Percentiles rank a stretch among this genome's conserved stretches.
These are phyloP conservation scores for Polytolypa hystricis DNA, from an alignment of 2,329 filamentous ascomycete species.

Conservation along the genomic window DNA sequence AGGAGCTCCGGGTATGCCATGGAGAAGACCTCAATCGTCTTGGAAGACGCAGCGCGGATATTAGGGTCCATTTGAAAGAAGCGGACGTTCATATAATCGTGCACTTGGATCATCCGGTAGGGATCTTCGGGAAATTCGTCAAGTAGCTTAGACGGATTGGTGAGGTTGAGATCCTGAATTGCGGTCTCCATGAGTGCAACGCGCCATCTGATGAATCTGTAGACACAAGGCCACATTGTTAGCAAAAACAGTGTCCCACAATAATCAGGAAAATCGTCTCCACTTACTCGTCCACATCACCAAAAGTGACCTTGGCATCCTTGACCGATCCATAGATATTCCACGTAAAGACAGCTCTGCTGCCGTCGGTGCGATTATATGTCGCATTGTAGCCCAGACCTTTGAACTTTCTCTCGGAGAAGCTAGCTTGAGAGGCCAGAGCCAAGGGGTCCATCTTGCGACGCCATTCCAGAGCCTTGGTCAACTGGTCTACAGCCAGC, in stretches of 20 bases:
- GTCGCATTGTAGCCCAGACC: constrained; percentile 70
- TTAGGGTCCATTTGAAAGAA: constrained; percentile 72
- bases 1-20: constrained; percentile 83
- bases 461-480: constrained; percentile 71
- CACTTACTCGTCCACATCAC: constrained; percentile 65
- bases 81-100: constrained; percentile 81
- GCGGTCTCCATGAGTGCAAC: constrained; percentile 83
- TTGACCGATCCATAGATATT: constrained; percentile 88
- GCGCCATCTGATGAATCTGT: constrained; percentile 79
- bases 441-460: constrained; percentile 61
- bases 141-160: constrained; percentile 59
- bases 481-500: constrained; percentile 67
- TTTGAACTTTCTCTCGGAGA: constrained; percentile 59
- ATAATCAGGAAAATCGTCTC: constrained; percentile 2
- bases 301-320: constrained; percentile 69
- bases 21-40: constrained; percentile 72
- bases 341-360: constrained; percentile 63
- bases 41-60: constrained; percentile 63
- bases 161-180: constrained; percentile 60
- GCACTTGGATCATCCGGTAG: constrained; percentile 84
- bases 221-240: neutral
- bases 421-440: constrained; percentile 50
- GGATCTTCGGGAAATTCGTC: constrained; percentile 54
- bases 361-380: constrained; percentile 47
- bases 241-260: constrained; percentile 1